Conservation (phyloP, 352 stramenopile genomes). For the Pythium chondricola region DNA sequence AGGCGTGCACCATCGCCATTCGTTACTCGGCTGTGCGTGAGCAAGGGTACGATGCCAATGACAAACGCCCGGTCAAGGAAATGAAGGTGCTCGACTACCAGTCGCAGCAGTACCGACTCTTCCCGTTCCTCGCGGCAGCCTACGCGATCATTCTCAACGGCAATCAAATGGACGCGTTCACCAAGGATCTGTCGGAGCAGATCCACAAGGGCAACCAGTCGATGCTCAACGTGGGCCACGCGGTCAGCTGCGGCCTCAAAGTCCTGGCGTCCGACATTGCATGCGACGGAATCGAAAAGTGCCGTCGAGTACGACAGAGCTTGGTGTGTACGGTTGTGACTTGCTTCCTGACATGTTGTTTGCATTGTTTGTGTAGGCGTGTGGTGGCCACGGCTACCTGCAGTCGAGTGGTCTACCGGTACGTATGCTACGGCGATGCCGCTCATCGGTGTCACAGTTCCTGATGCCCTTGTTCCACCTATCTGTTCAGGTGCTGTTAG, state of each 20-base stretch:
- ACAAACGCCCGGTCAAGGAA: constrained; percentile 52
- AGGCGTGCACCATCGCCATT: constrained; percentile 89
- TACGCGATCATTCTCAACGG: constrained; percentile 86
- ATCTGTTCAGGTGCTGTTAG: constrained; percentile 70
- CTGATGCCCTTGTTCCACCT: not conserved
- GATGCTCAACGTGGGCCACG: constrained; percentile 42
- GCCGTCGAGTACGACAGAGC: constrained; percentile 37
- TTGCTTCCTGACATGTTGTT: not conserved
- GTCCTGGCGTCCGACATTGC: constrained; percentile 49
- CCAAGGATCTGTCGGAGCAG: constrained; percentile 30
- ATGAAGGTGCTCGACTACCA: constrained; percentile 93
- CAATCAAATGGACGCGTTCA: constrained; percentile 49
- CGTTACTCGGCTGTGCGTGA: constrained; percentile 92
- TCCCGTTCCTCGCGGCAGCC: constrained; percentile 87
- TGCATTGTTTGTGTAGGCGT: constrained; percentile 43
- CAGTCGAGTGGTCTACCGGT: constrained; percentile 59
- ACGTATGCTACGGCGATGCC: not conserved
- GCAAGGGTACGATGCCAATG: constrained; percentile 76
- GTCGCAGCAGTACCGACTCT: constrained; percentile 92
- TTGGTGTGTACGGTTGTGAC: too few species aligned
- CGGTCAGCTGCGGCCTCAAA: constrained; percentile 60
- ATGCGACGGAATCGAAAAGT: constrained; percentile 40
- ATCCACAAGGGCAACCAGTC: constrained; percentile 34
- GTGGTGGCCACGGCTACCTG: constrained; percentile 93
- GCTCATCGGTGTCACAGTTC: not conserved